Conservation (phyloP, 257 asterid genomes). For the Jaltomata sinuosa region DNA sequence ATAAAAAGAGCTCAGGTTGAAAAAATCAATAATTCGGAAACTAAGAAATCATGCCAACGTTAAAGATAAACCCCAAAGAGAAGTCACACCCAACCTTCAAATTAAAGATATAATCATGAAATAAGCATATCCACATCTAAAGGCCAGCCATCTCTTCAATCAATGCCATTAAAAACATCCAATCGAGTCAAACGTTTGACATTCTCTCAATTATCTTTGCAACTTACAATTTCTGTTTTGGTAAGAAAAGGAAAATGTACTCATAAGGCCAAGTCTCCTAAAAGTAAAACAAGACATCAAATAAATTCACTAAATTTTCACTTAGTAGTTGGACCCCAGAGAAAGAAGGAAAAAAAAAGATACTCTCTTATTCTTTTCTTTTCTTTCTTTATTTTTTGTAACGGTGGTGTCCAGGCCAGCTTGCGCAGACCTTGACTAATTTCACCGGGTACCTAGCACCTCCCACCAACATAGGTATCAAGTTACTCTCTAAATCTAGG, state of each 20-base stretch:
- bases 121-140: not conserved
- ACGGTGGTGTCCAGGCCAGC: not conserved
- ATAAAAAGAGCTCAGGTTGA: not conserved
- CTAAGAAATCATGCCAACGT: not conserved
- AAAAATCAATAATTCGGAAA: not conserved
- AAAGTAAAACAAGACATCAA: not conserved
- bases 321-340: not conserved
- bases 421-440: not conserved
- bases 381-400: not conserved
- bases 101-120: not conserved
- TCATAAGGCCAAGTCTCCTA: not conserved
- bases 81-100: not conserved
- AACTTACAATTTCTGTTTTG: not conserved
- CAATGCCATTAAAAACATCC: not conserved
- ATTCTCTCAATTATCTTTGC: not conserved
- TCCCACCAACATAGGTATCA: not conserved
- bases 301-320: not conserved
- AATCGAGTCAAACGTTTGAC: not conserved
- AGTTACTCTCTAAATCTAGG: not conserved
- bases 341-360: not conserved
- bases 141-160: not conserved
- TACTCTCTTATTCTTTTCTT: not conserved
- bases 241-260: not conserved
- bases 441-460: not conserved
- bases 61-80: not conserved